Evolutionary conservation across 176 grass and related monocot genomes (phyloP).

Genomic region (Aegilops sharonensis): DNA sequence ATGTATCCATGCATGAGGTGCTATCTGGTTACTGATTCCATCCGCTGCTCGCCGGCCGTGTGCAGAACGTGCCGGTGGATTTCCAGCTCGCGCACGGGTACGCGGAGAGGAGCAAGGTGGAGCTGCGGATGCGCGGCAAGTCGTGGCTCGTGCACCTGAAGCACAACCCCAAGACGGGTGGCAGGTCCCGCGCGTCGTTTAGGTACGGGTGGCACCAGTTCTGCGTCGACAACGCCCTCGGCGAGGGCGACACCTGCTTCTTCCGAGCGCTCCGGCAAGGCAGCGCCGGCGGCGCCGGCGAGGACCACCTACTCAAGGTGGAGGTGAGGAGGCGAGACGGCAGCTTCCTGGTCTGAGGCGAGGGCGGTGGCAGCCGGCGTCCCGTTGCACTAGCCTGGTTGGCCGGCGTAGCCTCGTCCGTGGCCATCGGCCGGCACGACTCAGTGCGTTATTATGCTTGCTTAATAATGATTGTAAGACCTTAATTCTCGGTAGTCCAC

Average conservation of each 20-base stretch:
- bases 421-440: too few relatives aligned
- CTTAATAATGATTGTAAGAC: neutral
- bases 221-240: conserved; percentile 41
- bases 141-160: conserved; percentile 39
- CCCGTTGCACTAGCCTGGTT: neutral
- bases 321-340: conserved; percentile 38
- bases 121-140: conserved; percentile 26
- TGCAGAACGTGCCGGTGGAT: conserved; percentile 42
- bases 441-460: neutral
- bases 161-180: neutral
- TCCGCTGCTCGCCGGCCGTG: neutral
- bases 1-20: neutral
- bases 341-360: neutral
- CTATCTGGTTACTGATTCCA: neutral
- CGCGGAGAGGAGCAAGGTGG: conserved; percentile 8
- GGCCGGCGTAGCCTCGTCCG: too few relatives aligned
- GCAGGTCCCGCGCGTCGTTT: conserved; percentile 6
- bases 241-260: conserved; percentile 45
- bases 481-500: neutral
- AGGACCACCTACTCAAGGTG: conserved; percentile 45
- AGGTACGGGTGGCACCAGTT: conserved; percentile 49
- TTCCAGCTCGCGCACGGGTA: conserved; percentile 49
- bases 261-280: conserved; percentile 31
- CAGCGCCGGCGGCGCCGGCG: neutral
- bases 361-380: too few relatives aligned